Base-by-base conservation (phyloP, 2,329 filamentous ascomycete genomes). In the Elsinoe ampelina region DNA sequence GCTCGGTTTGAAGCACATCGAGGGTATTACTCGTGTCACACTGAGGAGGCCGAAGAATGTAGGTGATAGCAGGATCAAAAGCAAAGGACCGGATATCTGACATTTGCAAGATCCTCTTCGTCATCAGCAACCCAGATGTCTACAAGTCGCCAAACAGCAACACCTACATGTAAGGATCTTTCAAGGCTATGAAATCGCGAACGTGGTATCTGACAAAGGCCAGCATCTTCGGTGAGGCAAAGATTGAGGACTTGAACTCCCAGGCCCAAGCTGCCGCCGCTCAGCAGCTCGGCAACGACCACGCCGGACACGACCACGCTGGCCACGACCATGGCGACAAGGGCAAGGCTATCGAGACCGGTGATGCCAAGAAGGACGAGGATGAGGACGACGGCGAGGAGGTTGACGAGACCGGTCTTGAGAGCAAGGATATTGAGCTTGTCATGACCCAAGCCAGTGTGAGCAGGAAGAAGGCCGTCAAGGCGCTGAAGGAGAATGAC, bases 191-290 rank as follows among this genome's bases (percentile, higher is more conserved):
- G 36, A 26, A 41, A 50, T 34, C 48, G 60, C 58, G 61, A 10
- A 54, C 42, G 60, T 57, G 58, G 58, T 57, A 48, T 42, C 43
- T 60, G 35, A 58, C 58, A 58, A 17, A 35, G 22, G 35, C 35
- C 67, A 96, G 92, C 78, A 95, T 97, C 76, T 98, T 98, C 73
- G 93, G 93, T 75, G 95, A 98, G 82, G 93, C 95, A 72, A 98
- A 98, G 88, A 97, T 98, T 65, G 93, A 98, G 84, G 95, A 98
- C 77, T 82, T 97, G 70, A 98, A 97, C 86, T 95, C 93, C 68
- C 89, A 92, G 73, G 92, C 92, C 69, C 93, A 97, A 80, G 89
- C 92, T 69, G 89, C 88, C 66, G 93, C 93, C 68, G 92, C 92
- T 67, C 89, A 95, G 78, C 91, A 96, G 79, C 88, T 98, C 67